phyloP scores from a whole-genome alignment of 2,329 filamentous ascomycete species.

The Botryotinia narcissicola region DNA sequence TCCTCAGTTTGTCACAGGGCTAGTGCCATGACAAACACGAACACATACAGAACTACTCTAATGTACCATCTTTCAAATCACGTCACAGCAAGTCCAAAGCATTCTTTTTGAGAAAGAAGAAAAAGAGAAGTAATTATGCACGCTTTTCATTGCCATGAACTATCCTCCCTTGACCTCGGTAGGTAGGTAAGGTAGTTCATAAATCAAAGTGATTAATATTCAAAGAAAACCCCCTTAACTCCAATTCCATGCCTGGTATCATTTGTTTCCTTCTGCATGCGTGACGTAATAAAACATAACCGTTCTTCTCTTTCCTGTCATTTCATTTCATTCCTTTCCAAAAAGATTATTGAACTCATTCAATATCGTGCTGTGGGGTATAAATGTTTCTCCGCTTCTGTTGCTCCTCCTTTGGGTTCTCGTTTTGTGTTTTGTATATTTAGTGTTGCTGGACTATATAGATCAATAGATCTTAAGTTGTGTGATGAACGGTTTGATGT shows the following conservation, averaged over 20 bases:
- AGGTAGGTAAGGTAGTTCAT: not conserved
- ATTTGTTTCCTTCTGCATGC: not conserved
- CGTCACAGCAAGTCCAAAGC: not conserved
- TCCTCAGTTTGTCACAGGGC: not conserved
- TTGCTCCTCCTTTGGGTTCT: not conserved
- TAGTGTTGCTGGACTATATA: not conserved
- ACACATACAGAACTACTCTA: not conserved
- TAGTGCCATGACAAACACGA: not conserved
- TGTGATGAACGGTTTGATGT: not conserved
- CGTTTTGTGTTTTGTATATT: not conserved
- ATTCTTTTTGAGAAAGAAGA: not conserved
- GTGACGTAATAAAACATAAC: not conserved
- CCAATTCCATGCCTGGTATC: conserved; percentile 5
- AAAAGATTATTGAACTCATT: not conserved
- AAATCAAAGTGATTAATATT: not conserved
- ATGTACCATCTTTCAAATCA: not conserved
- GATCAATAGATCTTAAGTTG: not conserved
- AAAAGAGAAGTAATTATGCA: not conserved
- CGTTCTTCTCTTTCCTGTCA: not conserved
- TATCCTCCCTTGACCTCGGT: not conserved
- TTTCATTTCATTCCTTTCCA: not conserved
- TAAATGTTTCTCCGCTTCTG: not conserved
- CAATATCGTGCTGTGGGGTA: not conserved
- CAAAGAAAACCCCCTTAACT: not conserved
- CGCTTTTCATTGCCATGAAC: not conserved